Evolutionary conservation across 345 rosid genomes (phyloP), one percentile per base, ranked within the genome.

Genomic region (Populus deltoides): DNA sequence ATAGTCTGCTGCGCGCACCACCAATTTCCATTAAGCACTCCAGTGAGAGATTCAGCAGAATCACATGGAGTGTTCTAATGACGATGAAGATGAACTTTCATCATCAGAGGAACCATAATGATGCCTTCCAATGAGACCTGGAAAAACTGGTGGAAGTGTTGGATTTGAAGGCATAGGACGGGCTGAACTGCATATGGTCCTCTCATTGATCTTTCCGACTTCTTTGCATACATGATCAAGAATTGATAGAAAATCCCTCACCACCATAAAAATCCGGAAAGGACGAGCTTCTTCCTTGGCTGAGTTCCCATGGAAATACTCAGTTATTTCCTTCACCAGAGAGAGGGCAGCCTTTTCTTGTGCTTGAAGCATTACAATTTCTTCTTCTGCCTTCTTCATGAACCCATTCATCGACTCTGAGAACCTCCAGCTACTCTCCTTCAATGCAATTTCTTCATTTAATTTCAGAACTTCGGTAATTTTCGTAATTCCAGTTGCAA

Each of bases 201-300:
- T 85, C 83, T 96, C 97, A 27, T 94, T 92, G 75, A 91, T 86
- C 86, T 87, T 92, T 20, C 97, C 97, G 75, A 91, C 97, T 82
- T 96, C 97, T 85, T 87, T 96, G 85, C 99, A 96, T 12, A 90
- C 99, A 72, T 84, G 92, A 81, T 96, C 99, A 22, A 96, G 99
- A 79, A 86, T 82, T 35, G 90, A 83, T 71, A 96, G 91, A 76
- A 97, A 94, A 87, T 91, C 97, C 84, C 92, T 90, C 25, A 94
- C 98, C 65, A 94, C 94, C 67, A 83, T 76, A 75, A 97, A 94
- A 10, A 91, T 92, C 47, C 97, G 87, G 79, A 86, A 90, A 1
- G 91, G 93, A 75, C 89, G 97, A 69, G 94, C 90, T 86, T 92
- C 97, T 81, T 92, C 97, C 85, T 87, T 88, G 0, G 83, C 84